A percentile compares a stretch with the other conserved stretches of the same genome.
phyloP scores from a whole-genome alignment of 1,284 basidiomycete genomes.

The Leccinum fuscescens region DNA sequence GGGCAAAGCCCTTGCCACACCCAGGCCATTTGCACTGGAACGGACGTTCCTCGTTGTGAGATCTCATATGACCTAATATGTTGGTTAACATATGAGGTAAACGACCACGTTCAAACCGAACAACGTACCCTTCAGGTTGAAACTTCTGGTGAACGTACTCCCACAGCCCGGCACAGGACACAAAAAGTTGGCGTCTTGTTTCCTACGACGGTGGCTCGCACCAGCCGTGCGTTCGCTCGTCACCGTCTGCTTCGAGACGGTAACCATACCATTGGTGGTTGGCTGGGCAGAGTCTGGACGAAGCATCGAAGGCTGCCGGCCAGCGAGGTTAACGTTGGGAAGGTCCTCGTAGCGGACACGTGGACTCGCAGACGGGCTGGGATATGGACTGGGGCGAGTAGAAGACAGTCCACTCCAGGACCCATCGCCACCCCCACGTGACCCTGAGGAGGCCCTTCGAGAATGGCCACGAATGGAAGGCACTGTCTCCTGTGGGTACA shows the following conservation, averaged over 20 bases:
- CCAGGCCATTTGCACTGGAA: slow-evolving; percentile 85
- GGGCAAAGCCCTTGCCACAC: slow-evolving; percentile 80
- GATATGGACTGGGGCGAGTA: slow-evolving; percentile 35
- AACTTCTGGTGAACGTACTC: slow-evolving; percentile 79
- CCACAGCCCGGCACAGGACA: slow-evolving; percentile 79
- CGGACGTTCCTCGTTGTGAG: slow-evolving; percentile 82
- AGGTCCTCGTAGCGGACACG: slow-evolving; percentile 34
- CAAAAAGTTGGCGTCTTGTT: slow-evolving; percentile 70
- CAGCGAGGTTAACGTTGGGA: slow-evolving; percentile 31
- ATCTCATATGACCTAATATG: slow-evolving; percentile 67
- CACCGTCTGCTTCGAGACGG: slow-evolving; percentile 10
- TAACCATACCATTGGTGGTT: slow-evolving; percentile 25
- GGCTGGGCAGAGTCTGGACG: slow-evolving; percentile 22
- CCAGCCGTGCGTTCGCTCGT: slow-evolving; percentile 73
- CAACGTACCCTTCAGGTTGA: slow-evolving; percentile 71
- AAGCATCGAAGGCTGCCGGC: slow-evolving; percentile 27
- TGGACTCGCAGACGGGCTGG: slow-evolving; percentile 35
- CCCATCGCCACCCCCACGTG: slow-evolving; percentile 38
- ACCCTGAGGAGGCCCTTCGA: slow-evolving; percentile 60
- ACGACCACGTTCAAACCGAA: slow-evolving; percentile 9
- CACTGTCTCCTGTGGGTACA: slow-evolving; percentile 42
- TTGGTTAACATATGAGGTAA: slow-evolving; percentile 16
- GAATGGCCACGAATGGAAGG: slow-evolving; percentile 50
- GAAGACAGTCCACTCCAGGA: slow-evolving; percentile 34
- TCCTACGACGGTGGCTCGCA: slow-evolving; percentile 68